These are phyloP conservation scores for Tuber borchii DNA, from an alignment of 495 filamentous ascomycete genomes.

Conservation along the genomic window DNA sequence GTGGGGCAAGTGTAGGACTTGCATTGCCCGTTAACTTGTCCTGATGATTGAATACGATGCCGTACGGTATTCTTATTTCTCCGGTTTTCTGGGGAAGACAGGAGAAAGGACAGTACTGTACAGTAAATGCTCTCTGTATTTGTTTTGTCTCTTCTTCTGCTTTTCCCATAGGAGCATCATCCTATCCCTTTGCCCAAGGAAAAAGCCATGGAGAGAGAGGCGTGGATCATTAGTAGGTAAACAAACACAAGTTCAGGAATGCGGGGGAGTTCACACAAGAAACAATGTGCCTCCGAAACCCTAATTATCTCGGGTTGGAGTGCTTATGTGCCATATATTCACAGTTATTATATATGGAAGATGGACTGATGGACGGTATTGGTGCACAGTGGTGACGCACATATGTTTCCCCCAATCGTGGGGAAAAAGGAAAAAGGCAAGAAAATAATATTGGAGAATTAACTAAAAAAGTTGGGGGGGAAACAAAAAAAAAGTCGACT, in stretches of 20 bases:
- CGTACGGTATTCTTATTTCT: not conserved
- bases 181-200: not conserved
- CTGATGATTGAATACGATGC: not conserved
- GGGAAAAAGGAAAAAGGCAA: not conserved
- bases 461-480: not conserved
- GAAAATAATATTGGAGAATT: not conserved
- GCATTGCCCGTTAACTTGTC: not conserved
- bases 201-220: not conserved
- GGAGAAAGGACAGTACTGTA: not conserved
- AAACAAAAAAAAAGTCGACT: not conserved
- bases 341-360: not conserved
- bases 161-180: not conserved
- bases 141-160: not conserved
- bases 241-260: not conserved
- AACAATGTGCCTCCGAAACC: not conserved
- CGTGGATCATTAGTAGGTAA: not conserved
- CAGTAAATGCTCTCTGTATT: not conserved
- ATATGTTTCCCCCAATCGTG: not conserved
- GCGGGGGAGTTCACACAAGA: not conserved
- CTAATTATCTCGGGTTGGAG: not conserved
- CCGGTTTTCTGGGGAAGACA: not conserved
- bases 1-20: not conserved
- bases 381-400: not conserved
- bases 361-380: not conserved
- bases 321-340: not conserved